phyloP scores from a whole-genome alignment of 108 stramenopile genomes.

The Nitzschia inconspicua region DNA sequence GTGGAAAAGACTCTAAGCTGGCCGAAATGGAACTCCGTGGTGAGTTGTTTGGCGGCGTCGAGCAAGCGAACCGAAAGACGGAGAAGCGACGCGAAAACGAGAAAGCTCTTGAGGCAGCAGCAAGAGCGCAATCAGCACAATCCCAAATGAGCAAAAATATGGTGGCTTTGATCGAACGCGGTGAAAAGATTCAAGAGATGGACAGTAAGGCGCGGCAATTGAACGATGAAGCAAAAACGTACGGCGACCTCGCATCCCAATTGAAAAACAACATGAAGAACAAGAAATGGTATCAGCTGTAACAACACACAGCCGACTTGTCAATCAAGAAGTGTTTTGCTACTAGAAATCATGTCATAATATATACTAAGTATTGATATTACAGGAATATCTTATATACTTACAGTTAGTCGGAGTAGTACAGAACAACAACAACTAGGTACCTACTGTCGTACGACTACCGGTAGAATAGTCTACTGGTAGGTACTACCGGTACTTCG shows the following conservation, averaged over 20 bases:
- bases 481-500: no score
- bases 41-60: constrained; percentile 37
- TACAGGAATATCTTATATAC: no score
- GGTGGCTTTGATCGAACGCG: constrained; percentile 35
- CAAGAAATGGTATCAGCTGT: constrained; percentile 41
- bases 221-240: constrained; percentile 30
- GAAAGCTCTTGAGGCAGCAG: constrained; percentile 19
- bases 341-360: no score
- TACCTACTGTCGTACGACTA: no score
- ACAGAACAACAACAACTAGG: no score
- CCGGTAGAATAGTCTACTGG: no score
- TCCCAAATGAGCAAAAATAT: constrained; percentile 39
- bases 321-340: no score
- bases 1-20: constrained; percentile 20
- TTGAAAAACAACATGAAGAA: constrained; percentile 40
- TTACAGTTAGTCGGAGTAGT: no score
- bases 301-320: no score
- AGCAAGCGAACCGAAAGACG: constrained; percentile 13
- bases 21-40: constrained; percentile 24
- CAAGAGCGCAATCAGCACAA: constrained; percentile 33
- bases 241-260: constrained; percentile 28
- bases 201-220: constrained; percentile 33
- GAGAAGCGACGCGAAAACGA: constrained; percentile 30
- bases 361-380: no score
- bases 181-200: constrained; percentile 40